phyloP scores from a whole-genome alignment of 768 basidiomycete genomes.

The Cystofilobasidium bisporidii region DNA sequence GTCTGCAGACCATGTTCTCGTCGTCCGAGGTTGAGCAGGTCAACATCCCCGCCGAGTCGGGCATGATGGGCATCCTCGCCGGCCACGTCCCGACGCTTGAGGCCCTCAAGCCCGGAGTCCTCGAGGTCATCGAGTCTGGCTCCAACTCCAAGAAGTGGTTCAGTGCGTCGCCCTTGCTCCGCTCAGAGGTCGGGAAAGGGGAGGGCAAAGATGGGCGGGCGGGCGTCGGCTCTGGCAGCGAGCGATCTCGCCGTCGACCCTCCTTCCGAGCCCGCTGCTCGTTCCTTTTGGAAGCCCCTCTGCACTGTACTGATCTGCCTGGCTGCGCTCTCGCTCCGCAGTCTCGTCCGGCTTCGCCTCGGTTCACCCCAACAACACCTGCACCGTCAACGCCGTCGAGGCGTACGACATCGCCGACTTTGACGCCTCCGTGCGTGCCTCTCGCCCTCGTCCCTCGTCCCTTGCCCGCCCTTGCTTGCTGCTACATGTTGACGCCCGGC shows the following conservation, averaged over 20 bases:
- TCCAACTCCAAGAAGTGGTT: constrained; percentile 87
- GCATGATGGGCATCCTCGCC: constrained; percentile 98
- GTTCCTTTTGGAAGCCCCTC: too few species aligned
- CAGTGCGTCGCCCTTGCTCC: constrained; percentile 52
- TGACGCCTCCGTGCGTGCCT: constrained; percentile 23
- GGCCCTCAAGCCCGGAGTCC: constrained; percentile 80
- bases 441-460: constrained; percentile 53
- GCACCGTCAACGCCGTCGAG: constrained; percentile 96
- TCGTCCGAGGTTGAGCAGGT: constrained; percentile 91
- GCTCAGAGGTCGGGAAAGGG: neutral
- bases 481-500: constrained; percentile 6
- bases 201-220: neutral
- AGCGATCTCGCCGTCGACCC: too few species aligned
- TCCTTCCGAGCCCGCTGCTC: too few species aligned
- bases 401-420: constrained; percentile 49
- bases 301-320: too few species aligned
- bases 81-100: constrained; percentile 99
- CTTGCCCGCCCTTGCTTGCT: constrained; percentile 70
- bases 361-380: constrained; percentile 90
- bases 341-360: constrained; percentile 96
- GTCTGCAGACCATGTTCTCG: constrained; percentile 68
- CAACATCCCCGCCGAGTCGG: constrained; percentile 83
- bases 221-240: too few species aligned
- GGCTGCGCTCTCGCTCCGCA: constrained; percentile 38
- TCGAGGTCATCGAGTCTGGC: constrained; percentile 79